phyloP scores from a whole-genome alignment of 352 stramenopile genomes.

The Globisporangium abappressorium region DNA sequence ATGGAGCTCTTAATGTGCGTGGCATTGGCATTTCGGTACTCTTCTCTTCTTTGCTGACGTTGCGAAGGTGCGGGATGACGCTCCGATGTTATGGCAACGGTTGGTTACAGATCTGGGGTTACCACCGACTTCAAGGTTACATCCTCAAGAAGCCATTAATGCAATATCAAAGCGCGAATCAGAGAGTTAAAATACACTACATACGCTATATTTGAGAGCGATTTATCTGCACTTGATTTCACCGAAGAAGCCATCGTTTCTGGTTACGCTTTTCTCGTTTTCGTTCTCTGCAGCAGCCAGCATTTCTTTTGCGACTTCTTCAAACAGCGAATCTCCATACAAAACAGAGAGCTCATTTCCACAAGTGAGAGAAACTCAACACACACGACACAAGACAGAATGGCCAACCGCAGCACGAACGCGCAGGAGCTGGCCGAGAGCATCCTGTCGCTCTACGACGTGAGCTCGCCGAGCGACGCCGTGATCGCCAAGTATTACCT shows the following conservation, averaged over 20 bases:
- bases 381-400: constrained; percentile 16
- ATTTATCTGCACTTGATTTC: neutral
- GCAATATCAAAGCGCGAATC: neutral
- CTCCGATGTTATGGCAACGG: constrained; percentile 6
- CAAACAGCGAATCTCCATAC: constrained; percentile 1
- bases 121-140: constrained; percentile 6
- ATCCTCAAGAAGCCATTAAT: neutral
- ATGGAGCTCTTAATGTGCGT: neutral
- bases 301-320: neutral
- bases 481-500: constrained; percentile 80
- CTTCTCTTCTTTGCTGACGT: neutral
- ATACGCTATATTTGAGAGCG: neutral
- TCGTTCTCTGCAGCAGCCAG: constrained; percentile 1
- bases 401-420: constrained; percentile 66
- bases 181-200: neutral
- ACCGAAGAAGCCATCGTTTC: neutral
- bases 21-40: neutral
- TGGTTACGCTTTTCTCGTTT: neutral
- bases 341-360: neutral
- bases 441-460: constrained; percentile 83
- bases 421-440: constrained; percentile 75
- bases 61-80: constrained; percentile 10
- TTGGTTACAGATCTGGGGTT: constrained; percentile 4
- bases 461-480: constrained; percentile 57
- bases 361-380: neutral